Conservation (phyloP, 2,329 filamentous ascomycete species). For the Fusarium sp. region DNA sequence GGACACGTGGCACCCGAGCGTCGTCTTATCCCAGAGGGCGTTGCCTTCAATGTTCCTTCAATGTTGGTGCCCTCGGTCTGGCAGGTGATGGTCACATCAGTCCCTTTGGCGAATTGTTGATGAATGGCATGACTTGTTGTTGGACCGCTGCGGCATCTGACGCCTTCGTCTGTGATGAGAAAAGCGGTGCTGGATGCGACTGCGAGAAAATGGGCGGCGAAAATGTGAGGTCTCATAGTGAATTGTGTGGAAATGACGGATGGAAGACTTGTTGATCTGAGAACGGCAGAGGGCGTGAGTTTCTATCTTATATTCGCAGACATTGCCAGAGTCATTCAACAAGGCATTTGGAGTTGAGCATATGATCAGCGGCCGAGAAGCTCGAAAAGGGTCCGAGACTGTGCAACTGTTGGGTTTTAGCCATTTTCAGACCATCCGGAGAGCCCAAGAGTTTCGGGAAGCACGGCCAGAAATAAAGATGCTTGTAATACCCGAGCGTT, state of each 20-base stretch:
- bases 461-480: not conserved
- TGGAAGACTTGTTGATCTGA: too few relatives aligned
- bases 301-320: not conserved
- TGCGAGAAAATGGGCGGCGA: not conserved
- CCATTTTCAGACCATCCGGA: not conserved
- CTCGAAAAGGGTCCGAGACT: not conserved
- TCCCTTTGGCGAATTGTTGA: not conserved
- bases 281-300: rapidly evolving
- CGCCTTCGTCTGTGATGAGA: conserved; percentile 6
- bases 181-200: not conserved
- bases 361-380: rapidly evolving
- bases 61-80: conserved; percentile 8
- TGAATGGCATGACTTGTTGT: not conserved
- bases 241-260: rapidly evolving
- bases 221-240: not conserved
- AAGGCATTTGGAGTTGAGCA: rapidly evolving
- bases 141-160: conserved; percentile 14
- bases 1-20: conserved; percentile 7
- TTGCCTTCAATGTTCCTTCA: not conserved
- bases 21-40: conserved; percentile 11
- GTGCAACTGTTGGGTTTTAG: rapidly evolving
- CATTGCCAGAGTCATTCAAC: rapidly evolving
- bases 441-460: not conserved
- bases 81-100: conserved; percentile 7
- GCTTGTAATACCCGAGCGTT: not conserved